These are phyloP conservation scores for Phytopythium helicoides DNA, from an alignment of 352 stramenopile genomes.

Conservation along the genomic window DNA sequence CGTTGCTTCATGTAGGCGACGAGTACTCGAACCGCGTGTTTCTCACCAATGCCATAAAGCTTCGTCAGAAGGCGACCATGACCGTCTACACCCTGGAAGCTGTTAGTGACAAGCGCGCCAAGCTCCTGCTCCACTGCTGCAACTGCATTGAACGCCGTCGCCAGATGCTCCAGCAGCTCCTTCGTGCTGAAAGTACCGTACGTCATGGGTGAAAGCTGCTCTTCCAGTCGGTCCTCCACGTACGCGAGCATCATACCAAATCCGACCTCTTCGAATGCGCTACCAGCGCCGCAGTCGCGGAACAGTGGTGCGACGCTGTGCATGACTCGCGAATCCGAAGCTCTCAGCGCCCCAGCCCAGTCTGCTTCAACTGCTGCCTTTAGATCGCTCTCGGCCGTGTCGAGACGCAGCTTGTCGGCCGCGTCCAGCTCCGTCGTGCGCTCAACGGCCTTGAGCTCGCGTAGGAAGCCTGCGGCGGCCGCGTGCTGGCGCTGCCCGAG, in stretches of 20 bases:
- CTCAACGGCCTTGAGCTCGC: constrained; percentile 75
- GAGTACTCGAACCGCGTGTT: constrained; percentile 50
- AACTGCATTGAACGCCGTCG: constrained; percentile 72
- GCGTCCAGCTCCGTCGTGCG: constrained; percentile 74
- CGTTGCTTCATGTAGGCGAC: constrained; percentile 73
- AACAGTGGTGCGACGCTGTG: constrained; percentile 77
- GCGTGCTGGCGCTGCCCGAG: constrained; percentile 76
- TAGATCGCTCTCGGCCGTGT: constrained; percentile 83
- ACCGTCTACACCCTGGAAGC: constrained; percentile 53
- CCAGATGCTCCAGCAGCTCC: constrained; percentile 73
- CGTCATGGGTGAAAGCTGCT: constrained; percentile 28
- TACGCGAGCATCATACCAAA: constrained; percentile 53
- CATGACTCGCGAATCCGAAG: constrained; percentile 40
- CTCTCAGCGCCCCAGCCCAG: constrained; percentile 55
- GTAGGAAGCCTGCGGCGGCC: constrained; percentile 68
- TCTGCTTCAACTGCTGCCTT: constrained; percentile 71
- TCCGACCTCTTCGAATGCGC: constrained; percentile 67
- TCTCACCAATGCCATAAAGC: constrained; percentile 66
- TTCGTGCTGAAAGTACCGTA: constrained; percentile 63
- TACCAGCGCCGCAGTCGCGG: constrained; percentile 48
- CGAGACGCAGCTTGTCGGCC: constrained; percentile 78
- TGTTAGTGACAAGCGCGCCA: constrained; percentile 42
- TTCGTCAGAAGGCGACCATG: constrained; percentile 44
- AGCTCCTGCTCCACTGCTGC: constrained; percentile 67
- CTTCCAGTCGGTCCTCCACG: constrained; percentile 33